phyloP scores from a whole-genome alignment of 106 monocot species.

The Dendrobium officinale region DNA sequence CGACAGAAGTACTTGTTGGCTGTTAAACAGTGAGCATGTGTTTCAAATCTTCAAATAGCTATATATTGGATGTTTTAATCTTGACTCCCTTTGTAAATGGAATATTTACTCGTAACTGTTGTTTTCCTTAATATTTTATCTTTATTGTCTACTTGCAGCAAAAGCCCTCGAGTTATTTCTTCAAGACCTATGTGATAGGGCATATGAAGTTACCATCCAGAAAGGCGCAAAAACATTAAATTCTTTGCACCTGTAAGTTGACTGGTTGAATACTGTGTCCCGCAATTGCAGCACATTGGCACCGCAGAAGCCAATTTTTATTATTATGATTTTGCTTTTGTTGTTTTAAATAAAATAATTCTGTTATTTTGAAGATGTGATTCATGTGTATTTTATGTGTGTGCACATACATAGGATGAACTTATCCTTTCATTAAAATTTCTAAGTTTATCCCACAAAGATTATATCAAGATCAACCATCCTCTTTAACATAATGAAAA shows the following conservation, averaged over 20 bases:
- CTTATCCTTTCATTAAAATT: no score
- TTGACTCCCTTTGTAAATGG: neutral
- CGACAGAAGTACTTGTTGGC: neutral
- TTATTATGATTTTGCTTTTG: no score
- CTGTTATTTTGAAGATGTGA: no score
- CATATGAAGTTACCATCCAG: slow-evolving; percentile 87
- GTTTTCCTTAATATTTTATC: neutral
- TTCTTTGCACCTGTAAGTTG: slow-evolving; percentile 93
- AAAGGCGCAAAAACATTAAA: slow-evolving; percentile 94
- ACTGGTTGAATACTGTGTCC: neutral
- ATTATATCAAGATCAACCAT: no score
- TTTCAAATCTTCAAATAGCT: neutral
- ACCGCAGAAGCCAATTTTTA: neutral
- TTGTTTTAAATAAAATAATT: no score
- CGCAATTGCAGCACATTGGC: neutral
- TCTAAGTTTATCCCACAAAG: no score
- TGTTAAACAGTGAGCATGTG: neutral
- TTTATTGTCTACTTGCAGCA: slow-evolving; percentile 45
- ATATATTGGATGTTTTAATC: neutral
- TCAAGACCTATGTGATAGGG: slow-evolving; percentile 99
- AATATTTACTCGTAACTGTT: neutral
- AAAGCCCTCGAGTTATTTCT: slow-evolving; percentile 95
- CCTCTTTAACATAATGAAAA: no score
- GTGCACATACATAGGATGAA: no score
- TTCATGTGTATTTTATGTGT: no score